Conservation (phyloP, 192 early-diverging fungal genomes). For the Coemansia sp. region DNA sequence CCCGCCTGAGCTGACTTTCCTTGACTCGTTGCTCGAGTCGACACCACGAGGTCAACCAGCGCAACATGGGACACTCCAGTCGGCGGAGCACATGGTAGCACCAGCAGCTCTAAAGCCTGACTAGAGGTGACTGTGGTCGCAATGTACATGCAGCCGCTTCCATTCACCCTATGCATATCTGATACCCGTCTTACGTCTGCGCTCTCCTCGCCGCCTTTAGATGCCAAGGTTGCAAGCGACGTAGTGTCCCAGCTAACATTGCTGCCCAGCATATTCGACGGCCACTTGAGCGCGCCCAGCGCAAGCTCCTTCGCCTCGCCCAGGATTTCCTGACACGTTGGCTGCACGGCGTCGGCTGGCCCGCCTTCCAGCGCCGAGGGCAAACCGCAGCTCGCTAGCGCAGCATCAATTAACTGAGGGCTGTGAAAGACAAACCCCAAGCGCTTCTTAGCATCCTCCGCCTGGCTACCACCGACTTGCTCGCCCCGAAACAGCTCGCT, state of each 20-base stretch:
- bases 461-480: background rate
- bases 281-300: constrained; percentile 30
- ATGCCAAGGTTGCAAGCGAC: background rate
- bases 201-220: background rate
- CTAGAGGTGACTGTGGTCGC: background rate
- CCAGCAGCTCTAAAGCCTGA: background rate
- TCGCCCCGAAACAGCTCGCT: background rate
- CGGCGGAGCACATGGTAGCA: background rate
- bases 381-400: background rate
- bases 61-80: background rate
- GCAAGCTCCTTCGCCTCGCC: constrained; percentile 13
- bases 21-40: background rate
- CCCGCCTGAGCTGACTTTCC: background rate
- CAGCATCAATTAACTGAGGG: background rate
- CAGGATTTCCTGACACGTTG: constrained; percentile 1
- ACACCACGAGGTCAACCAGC: background rate
- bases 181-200: background rate
- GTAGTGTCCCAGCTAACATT: constrained; percentile 19
- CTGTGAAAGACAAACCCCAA: constrained; percentile 33
- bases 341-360: background rate
- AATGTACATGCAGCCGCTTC: background rate
- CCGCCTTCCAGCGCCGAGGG: background rate
- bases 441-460: background rate
- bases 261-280: constrained; percentile 31
- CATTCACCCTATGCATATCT: background rate